Evolutionary conservation across 2,329 filamentous ascomycete species (phyloP), one percentile per base, ranked within the genome.

Genomic region (Arachnomyces sp.): DNA sequence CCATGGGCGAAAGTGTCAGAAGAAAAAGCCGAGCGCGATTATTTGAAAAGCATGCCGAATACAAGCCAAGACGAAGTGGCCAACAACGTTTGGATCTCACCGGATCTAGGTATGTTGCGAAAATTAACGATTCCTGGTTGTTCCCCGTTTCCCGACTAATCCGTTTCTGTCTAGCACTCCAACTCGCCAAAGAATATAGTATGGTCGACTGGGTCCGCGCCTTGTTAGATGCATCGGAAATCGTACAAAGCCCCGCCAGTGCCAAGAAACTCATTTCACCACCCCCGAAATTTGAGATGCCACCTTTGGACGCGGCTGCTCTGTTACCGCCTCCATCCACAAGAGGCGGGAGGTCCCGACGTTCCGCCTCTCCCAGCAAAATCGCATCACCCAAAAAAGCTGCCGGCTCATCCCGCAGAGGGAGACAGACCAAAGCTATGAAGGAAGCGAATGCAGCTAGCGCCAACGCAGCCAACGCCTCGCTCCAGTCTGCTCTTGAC

Each of bases 81-180:
- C 17, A 92, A 92, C 34, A 98, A 95, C 62, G 80, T 98, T 38
- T 98, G 92, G 92, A 89, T 96, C 37, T 80, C 87, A 34, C 88
- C 90, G 4, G 74, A 82, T 49, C 69, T 77, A 59, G 79, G 79
- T 83, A 69, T 52, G 65, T 34, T 42, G 16, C 28, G 13, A 40
- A 29, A 16, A 14, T 28, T 15, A 29, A 15, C 21, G 28, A 9
- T 33, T n/a, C 15, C 30, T 15, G 9, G 12, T 25, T 34, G 14
- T 29, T 36, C 28, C 31, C 29, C 11, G 13, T 21, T 43, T n/a
- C 34, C 51, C 52, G 34, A 54, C 43, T 34, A 17, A 43, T 38
- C 3, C 34, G 12, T 28, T 7, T 7, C 32, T n/a, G 35, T 46
- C 67, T 78, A 78, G 92, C 92, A 28, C 75, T 98, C 33, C 68